A percentile compares a stretch with the other conserved stretches of the same genome.
Conservation (phyloP, 441 rosid species). For the Adansonia grandidieri region DNA sequence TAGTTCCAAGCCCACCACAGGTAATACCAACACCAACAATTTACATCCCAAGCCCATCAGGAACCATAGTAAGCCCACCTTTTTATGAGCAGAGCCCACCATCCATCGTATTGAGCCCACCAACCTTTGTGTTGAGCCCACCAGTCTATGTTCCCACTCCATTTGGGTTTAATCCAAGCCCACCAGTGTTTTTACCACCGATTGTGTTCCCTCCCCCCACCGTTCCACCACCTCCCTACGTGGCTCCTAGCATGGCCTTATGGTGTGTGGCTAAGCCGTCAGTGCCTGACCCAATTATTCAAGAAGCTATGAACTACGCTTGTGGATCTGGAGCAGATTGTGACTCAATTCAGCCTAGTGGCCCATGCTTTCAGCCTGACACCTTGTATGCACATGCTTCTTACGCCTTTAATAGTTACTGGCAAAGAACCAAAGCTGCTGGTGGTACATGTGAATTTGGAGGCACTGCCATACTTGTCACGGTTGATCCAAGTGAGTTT, state of each 20-base stretch:
- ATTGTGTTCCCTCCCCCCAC: conserved; percentile 75
- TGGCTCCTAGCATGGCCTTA: conserved; percentile 45
- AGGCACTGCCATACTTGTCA: conserved; percentile 87
- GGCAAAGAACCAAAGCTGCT: conserved; percentile 72
- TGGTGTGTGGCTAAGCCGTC: conserved; percentile 97
- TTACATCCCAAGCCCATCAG: conserved; percentile 37
- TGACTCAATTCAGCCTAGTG: conserved; percentile 60
- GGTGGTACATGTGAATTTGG: conserved; percentile 93
- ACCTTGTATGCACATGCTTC: conserved; percentile 82
- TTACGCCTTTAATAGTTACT: conserved; percentile 87
- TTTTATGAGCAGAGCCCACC: conserved; percentile 51
- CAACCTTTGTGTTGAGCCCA: conserved; percentile 38
- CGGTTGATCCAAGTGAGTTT: conserved; percentile 81
- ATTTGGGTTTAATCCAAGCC: conserved; percentile 47
- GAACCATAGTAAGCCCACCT: conserved; percentile 43
- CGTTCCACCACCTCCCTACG: conserved; percentile 49
- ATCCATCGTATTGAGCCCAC: not conserved
- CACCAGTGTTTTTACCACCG: conserved; percentile 64
- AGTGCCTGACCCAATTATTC: conserved; percentile 85
- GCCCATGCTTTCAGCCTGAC: conserved; percentile 76
- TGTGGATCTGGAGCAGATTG: conserved; percentile 94
- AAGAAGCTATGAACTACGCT: conserved; percentile 91
- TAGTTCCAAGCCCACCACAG: conserved; percentile 27
- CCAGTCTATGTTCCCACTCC: conserved; percentile 49
- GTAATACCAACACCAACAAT: conserved; percentile 33